phyloP scores from a whole-genome alignment of 225 moss, liverwort and hornwort genomes.

The Sphagnum tenellum region DNA sequence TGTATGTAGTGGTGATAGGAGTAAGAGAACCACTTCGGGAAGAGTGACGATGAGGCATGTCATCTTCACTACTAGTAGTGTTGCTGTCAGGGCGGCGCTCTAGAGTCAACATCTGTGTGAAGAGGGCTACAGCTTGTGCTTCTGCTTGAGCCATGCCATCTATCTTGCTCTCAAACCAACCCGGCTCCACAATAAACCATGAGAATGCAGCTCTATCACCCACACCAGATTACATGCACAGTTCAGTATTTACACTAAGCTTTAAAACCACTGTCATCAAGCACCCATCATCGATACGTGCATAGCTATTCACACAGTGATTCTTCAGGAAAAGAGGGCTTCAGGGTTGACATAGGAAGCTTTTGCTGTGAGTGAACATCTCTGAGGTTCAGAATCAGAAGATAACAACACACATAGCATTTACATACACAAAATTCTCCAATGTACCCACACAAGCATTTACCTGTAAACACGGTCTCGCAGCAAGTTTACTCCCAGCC shows the following conservation, averaged over 20 bases:
- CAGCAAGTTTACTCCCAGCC: slow-evolving; percentile 39
- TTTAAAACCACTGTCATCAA: too few relatives aligned
- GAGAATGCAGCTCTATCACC: slow-evolving; percentile 58
- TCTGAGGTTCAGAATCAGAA: too few relatives aligned
- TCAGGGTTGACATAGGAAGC: too few relatives aligned
- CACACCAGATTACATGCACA: not conserved
- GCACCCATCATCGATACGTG: too few relatives aligned
- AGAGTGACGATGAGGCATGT: slow-evolving; percentile 20
- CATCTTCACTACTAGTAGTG: slow-evolving; percentile 7
- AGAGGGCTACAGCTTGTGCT: slow-evolving; percentile 51
- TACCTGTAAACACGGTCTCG: slow-evolving; percentile 67
- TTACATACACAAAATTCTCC: too few relatives aligned
- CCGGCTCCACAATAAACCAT: slow-evolving; percentile 71
- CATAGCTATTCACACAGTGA: too few relatives aligned
- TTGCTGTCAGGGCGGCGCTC: slow-evolving; percentile 30
- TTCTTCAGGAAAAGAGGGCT: too few relatives aligned
- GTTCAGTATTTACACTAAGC: too few relatives aligned
- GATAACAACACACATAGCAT: too few relatives aligned
- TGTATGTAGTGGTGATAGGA: slow-evolving; percentile 8
- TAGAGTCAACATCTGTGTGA: slow-evolving; percentile 40
- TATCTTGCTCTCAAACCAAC: slow-evolving; percentile 49
- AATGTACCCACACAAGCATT: not conserved
- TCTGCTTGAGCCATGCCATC: slow-evolving; percentile 58
- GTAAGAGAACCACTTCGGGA: slow-evolving; percentile 34
- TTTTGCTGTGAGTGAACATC: too few relatives aligned